A percentile compares a stretch with the other conserved stretches of the same genome.
Conservation (phyloP, 2,329 filamentous ascomycete genomes). For the Diaporthe vaccinii region DNA sequence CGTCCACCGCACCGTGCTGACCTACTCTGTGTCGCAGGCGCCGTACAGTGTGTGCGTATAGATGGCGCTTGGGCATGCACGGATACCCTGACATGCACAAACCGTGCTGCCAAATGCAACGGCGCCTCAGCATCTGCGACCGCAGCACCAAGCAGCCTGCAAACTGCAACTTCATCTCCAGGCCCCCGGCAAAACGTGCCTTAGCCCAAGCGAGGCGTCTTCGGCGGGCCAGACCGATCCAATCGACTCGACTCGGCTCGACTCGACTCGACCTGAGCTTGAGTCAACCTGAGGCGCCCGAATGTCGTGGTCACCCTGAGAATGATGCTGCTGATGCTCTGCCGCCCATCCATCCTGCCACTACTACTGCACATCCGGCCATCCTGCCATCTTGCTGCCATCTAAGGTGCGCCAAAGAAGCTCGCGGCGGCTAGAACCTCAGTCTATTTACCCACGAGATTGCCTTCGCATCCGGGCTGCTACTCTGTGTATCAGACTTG, state of each 20-base stretch:
- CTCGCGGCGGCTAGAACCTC: slow-evolving; percentile 30
- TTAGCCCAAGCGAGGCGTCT: slow-evolving; percentile 22
- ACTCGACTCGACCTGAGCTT: slow-evolving; percentile 4
- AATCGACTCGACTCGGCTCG: slow-evolving; percentile 15
- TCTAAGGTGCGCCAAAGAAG: slow-evolving; percentile 13
- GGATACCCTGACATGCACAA: neutral
- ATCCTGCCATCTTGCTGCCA: neutral
- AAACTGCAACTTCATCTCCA: slow-evolving; percentile 30
- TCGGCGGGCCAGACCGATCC: slow-evolving; percentile 30
- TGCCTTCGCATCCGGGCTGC: slow-evolving; percentile 25
- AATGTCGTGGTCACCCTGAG: neutral
- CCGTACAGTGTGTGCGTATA: neutral
- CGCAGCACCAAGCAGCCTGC: slow-evolving; percentile 13
- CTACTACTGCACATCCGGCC: neutral
- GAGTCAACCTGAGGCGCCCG: neutral
- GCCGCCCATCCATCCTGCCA: neutral
- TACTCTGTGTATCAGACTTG: slow-evolving; percentile 32
- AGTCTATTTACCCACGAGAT: slow-evolving; percentile 28
- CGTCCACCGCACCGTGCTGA: neutral
- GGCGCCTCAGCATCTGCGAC: slow-evolving; percentile 32
- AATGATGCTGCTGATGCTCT: neutral
- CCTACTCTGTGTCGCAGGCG: neutral
- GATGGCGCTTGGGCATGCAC: slow-evolving; percentile 2
- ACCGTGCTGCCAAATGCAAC: slow-evolving; percentile 21
- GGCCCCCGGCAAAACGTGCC: slow-evolving; percentile 31